These are phyloP conservation scores for Anthracocystis setariae DNA, from an alignment of 1,284 basidiomycete species.

Conservation along the genomic window DNA sequence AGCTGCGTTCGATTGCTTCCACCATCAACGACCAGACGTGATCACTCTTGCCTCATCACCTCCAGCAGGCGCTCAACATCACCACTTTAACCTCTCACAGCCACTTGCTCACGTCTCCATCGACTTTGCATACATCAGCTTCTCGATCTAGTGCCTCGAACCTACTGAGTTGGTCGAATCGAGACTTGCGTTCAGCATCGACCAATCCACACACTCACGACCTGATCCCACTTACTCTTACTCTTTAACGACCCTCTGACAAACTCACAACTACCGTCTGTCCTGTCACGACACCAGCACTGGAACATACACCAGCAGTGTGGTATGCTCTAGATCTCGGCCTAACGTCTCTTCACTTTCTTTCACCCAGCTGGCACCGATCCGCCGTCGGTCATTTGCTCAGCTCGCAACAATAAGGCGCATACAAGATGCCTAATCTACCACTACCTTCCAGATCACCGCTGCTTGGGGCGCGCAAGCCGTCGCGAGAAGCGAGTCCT, in stretches of 20 bases:
- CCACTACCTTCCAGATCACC: conserved; percentile 55
- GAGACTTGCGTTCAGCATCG: no score
- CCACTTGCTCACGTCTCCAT: no score
- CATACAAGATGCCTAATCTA: conserved; percentile 46
- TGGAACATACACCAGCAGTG: neutral
- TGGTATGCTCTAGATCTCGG: conserved; percentile 1
- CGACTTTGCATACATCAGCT: no score
- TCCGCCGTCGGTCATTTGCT: neutral
- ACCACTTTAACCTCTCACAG: no score
- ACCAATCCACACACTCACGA: neutral
- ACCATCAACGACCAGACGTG: neutral
- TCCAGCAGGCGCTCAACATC: neutral
- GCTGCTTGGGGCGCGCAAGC: conserved; percentile 45
- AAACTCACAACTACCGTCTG: conserved; percentile 1
- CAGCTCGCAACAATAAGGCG: neutral
- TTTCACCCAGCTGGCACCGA: neutral
- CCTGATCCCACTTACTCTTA: neutral
- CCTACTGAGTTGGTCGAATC: no score
- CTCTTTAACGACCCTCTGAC: conserved; percentile 5
- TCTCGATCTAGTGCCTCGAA: no score
- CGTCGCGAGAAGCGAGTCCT: conserved; percentile 28
- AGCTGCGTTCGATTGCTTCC: neutral
- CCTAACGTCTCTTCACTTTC: neutral
- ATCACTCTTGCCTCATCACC: neutral
- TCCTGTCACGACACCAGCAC: neutral